Conservation (phyloP, 225 moss, liverwort and hornwort genomes). For the Pseudisothecium myosuroides region DNA sequence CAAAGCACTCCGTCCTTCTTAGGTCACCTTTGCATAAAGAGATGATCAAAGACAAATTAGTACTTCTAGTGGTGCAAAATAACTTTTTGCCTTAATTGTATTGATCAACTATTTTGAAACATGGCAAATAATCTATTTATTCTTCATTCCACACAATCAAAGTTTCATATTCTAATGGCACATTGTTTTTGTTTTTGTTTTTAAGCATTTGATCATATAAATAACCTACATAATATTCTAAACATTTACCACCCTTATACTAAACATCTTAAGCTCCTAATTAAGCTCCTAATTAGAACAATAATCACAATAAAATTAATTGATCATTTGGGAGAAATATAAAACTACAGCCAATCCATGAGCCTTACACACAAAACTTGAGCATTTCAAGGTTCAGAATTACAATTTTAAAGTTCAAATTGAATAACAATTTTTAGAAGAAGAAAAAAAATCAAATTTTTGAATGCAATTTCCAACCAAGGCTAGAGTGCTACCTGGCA, state of each 20-base stretch:
- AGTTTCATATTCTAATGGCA: too few relatives aligned
- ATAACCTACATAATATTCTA: neutral
- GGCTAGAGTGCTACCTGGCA: neutral
- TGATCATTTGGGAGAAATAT: neutral
- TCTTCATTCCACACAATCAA: too few relatives aligned
- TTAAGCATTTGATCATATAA: neutral
- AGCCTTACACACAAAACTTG: neutral
- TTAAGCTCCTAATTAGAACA: rapidly evolving
- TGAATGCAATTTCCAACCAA: rapidly evolving
- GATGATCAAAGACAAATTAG: neutral
- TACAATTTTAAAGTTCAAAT: neutral
- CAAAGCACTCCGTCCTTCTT: neutral
- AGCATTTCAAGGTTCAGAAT: neutral
- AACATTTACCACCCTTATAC: neutral
- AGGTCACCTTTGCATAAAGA: neutral
- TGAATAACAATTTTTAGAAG: neutral
- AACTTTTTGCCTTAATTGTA: neutral
- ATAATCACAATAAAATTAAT: neutral
- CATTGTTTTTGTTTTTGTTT: neutral
- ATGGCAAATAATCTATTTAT: neutral
- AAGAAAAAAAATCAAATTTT: neutral
- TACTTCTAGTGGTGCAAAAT: neutral
- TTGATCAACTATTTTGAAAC: neutral
- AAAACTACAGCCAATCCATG: neutral
- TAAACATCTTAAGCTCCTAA: neutral